Evolutionary conservation across 352 stramenopile genomes (phyloP), one percentile per base, ranked within the genome.

Genomic region (Pythium brassicae): DNA sequence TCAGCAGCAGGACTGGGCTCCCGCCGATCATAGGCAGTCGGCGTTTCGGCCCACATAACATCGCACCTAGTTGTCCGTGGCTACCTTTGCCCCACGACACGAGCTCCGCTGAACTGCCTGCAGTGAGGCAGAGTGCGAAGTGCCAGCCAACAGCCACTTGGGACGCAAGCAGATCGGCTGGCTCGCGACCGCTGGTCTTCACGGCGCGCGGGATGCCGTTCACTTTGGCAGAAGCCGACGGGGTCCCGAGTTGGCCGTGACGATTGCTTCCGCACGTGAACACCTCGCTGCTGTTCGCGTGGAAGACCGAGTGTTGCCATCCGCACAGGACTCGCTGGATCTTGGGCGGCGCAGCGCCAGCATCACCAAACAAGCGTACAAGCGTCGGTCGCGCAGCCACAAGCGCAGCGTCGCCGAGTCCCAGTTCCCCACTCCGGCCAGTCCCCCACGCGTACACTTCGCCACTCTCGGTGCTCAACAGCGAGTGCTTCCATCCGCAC

Each of bases 401-500:
- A 7, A 81, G 49, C 17, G 50, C 47, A 0, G 52, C 34, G 23
- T 43, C 46, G n/a, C 84, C 82, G 0, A 92, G 63, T 47, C 72
- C 82, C 2, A 94, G 73, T 34, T 94, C 78, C 3, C 84, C 84
- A 52, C 89, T 77, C 10, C 82, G 79, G 15, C 84, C 84, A 51
- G 53, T 73, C 23, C 84, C 84, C 82, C 81, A 92, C n/a, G 82
- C 55, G 45, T 78, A 90, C 1, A 81, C 76, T 1, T 71, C 56
- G 1, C 78, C 76, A 34, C 73, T 62, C 44, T 52, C 56, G 15
- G 78, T 77, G 8, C 64, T 66, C 0, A 94, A 47, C 46, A 94
- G 64, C 11, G 76, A 87, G 61, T 94, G 84, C 34, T 94, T 94
- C 84, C 84, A 94, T 6, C 84, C 82, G 62, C 84, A 92, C 0